phyloP scores from a whole-genome alignment of 2,329 filamentous ascomycete genomes.

The Microsporum canis region DNA sequence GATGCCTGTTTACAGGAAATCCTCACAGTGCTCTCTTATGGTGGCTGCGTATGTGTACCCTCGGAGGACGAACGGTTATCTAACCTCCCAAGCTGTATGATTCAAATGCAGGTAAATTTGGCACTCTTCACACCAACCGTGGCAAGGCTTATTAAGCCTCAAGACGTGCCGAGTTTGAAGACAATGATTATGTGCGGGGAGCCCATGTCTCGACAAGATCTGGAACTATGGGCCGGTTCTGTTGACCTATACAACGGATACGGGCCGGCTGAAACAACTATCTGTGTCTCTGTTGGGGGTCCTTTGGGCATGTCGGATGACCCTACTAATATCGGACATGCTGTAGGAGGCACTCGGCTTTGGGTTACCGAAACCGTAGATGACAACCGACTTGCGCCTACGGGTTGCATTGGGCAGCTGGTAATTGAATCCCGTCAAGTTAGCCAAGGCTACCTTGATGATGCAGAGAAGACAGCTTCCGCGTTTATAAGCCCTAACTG shows the following conservation, averaged over 20 bases:
- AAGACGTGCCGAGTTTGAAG: slow-evolving; percentile 33
- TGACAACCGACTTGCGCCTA: slow-evolving; percentile 35
- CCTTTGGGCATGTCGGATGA: slow-evolving; percentile 25
- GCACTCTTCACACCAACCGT: slow-evolving; percentile 51
- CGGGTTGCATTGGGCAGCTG: slow-evolving; percentile 48
- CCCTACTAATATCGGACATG: slow-evolving; percentile 30
- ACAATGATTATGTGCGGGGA: slow-evolving; percentile 37
- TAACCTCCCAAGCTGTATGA: slow-evolving; percentile 41
- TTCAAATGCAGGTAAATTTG: slow-evolving; percentile 42
- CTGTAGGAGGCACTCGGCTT: slow-evolving; percentile 12
- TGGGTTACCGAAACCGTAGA: slow-evolving; percentile 33
- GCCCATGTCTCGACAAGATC: slow-evolving; percentile 31
- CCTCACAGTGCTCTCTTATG: slow-evolving; percentile 47
- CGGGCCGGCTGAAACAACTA: slow-evolving; percentile 34
- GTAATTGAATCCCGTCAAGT: slow-evolving; percentile 48
- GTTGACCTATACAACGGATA: slow-evolving; percentile 38
- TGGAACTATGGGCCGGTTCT: slow-evolving; percentile 32
- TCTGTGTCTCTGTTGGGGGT: slow-evolving; percentile 31
- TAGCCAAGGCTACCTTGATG: slow-evolving; percentile 25
- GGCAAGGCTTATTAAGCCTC: slow-evolving; percentile 37
- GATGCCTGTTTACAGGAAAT: slow-evolving; percentile 46
- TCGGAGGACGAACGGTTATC: slow-evolving; percentile 38
- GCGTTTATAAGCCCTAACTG: slow-evolving; percentile 41
- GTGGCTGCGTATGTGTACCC: slow-evolving; percentile 51
- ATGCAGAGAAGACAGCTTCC: slow-evolving; percentile 38